phyloP scores from a whole-genome alignment of 2,329 filamentous ascomycete genomes.

The Penicillium sp. region DNA sequence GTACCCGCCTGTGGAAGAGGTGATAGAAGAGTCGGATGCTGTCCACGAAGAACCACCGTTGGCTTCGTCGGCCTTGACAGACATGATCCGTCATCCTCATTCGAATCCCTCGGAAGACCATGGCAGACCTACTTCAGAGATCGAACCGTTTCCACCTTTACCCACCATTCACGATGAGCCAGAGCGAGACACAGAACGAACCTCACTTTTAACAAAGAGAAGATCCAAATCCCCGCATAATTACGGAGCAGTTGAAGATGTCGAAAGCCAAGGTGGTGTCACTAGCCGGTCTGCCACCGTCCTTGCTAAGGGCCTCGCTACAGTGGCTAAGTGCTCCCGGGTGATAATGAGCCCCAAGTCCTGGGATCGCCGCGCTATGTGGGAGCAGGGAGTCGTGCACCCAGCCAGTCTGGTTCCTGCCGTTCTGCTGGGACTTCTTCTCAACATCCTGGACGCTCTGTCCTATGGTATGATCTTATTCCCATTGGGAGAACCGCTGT shows the following conservation, averaged over 20 bases:
- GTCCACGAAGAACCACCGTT: slow-evolving; percentile 23
- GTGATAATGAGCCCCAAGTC: slow-evolving; percentile 61
- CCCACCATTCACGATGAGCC: slow-evolving; percentile 23
- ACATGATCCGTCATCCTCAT: slow-evolving; percentile 50
- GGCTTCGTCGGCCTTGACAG: slow-evolving; percentile 51
- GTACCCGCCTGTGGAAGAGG: slow-evolving; percentile 9
- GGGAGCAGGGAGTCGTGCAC: slow-evolving; percentile 63
- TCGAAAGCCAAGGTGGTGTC: slow-evolving; percentile 28
- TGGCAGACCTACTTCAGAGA: slow-evolving; percentile 16
- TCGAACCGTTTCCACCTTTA: slow-evolving; percentile 13
- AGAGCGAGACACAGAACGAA: slow-evolving; percentile 36
- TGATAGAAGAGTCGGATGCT: slow-evolving; percentile 15
- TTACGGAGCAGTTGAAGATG: slow-evolving; percentile 35
- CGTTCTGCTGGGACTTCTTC: slow-evolving; percentile 80
- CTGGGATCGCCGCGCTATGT: slow-evolving; percentile 70
- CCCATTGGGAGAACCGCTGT: slow-evolving; percentile 82
- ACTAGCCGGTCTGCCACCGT: slow-evolving; percentile 10
- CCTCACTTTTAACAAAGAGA: slow-evolving; percentile 35
- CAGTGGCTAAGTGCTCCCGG: slow-evolving; percentile 26
- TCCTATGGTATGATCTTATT: slow-evolving; percentile 98
- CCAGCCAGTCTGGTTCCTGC: slow-evolving; percentile 76
- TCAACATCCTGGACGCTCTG: slow-evolving; percentile 91
- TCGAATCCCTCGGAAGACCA: slow-evolving; percentile 25
- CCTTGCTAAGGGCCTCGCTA: slow-evolving; percentile 20
- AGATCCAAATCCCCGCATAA: slow-evolving; percentile 28